Evolutionary conservation across 208 protist species (phyloP).

Genomic region (Blastocrithidia nonstop): DNA sequence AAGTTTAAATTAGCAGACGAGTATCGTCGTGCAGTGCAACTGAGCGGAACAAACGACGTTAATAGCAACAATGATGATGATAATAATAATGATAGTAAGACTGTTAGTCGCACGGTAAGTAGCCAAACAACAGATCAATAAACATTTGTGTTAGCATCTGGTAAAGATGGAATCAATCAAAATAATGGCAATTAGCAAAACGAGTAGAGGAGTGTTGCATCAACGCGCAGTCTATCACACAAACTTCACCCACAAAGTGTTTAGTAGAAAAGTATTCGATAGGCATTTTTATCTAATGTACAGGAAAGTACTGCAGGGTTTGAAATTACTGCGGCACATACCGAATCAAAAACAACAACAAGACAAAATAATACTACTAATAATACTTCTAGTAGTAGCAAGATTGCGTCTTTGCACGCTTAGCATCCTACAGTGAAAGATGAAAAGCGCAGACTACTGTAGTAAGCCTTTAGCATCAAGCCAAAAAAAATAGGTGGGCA

Average conservation of each 20-base stretch:
- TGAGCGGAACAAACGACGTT: slow-evolving; percentile 13
- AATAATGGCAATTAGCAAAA: slow-evolving; percentile 11
- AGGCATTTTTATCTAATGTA: slow-evolving; percentile 50
- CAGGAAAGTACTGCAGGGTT: slow-evolving; percentile 35
- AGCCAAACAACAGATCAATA: too few relatives aligned
- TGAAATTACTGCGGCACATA: slow-evolving; percentile 11
- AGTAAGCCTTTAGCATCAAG: slow-evolving; percentile 9
- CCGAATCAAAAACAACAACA: slow-evolving; percentile 1
- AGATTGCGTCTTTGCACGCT: too few relatives aligned
- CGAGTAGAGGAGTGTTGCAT: slow-evolving; percentile 8
- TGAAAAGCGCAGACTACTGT: too few relatives aligned
- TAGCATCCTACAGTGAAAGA: too few relatives aligned
- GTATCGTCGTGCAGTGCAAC: slow-evolving; percentile 47
- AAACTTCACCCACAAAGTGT: slow-evolving; percentile 45
- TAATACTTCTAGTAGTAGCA: neutral
- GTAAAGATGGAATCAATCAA: too few relatives aligned
- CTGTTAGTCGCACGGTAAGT: too few relatives aligned
- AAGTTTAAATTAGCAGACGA: slow-evolving; percentile 70
- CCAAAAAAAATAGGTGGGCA: neutral
- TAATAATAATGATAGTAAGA: slow-evolving; percentile 8
- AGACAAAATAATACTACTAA: slow-evolving; percentile 5
- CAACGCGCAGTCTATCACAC: slow-evolving; percentile 13
- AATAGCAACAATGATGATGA: slow-evolving; percentile 1
- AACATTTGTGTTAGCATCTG: too few relatives aligned
- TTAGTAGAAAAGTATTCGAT: slow-evolving; percentile 42